Percentiles rank a stretch among this genome's conserved stretches.
These are phyloP conservation scores for Mucor irregularis DNA, from an alignment of 371 early-diverging fungal genomes.

Conservation along the genomic window DNA sequence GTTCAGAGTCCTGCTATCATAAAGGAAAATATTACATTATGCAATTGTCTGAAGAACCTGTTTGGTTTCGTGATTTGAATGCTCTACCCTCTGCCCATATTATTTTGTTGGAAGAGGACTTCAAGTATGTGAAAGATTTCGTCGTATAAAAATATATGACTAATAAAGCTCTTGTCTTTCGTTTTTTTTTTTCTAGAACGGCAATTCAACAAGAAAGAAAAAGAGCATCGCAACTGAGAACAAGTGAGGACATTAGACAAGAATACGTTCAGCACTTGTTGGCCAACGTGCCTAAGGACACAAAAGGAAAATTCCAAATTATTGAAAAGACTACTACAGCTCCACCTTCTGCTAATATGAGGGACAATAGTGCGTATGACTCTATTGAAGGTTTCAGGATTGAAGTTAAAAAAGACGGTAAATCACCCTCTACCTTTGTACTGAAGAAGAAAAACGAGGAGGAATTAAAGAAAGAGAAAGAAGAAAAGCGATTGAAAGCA, in stretches of 20 bases:
- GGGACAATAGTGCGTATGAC: slow-evolving; percentile 28
- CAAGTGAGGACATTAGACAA: slow-evolving; percentile 25
- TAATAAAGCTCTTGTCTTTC: neutral
- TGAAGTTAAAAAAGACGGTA: slow-evolving; percentile 22
- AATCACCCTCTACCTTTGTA: slow-evolving; percentile 33
- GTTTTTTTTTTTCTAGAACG: slow-evolving; percentile 20
- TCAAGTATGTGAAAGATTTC: slow-evolving; percentile 33
- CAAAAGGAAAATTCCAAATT: slow-evolving; percentile 22
- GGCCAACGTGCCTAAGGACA: slow-evolving; percentile 24
- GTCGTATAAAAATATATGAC: slow-evolving; percentile 1
- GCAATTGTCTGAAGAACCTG: slow-evolving; percentile 69
- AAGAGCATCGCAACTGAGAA: slow-evolving; percentile 1
- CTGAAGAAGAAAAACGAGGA: slow-evolving; percentile 21
- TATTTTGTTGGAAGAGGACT: slow-evolving; percentile 28
- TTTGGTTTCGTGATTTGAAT: slow-evolving; percentile 50
- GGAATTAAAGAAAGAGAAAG: slow-evolving; percentile 1
- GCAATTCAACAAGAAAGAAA: slow-evolving; percentile 29
- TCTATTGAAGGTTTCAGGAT: slow-evolving; percentile 50
- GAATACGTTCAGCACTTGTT: slow-evolving; percentile 43
- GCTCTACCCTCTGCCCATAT: slow-evolving; percentile 23
- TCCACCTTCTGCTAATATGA: neutral
- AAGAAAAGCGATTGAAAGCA: neutral
- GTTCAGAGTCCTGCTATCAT: slow-evolving; percentile 62
- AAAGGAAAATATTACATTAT: slow-evolving; percentile 60
- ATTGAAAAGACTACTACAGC: slow-evolving; percentile 24